Evolutionary conservation across 75 land plant species (phyloP).

Genomic region (Sequoiadendron giganteum): DNA sequence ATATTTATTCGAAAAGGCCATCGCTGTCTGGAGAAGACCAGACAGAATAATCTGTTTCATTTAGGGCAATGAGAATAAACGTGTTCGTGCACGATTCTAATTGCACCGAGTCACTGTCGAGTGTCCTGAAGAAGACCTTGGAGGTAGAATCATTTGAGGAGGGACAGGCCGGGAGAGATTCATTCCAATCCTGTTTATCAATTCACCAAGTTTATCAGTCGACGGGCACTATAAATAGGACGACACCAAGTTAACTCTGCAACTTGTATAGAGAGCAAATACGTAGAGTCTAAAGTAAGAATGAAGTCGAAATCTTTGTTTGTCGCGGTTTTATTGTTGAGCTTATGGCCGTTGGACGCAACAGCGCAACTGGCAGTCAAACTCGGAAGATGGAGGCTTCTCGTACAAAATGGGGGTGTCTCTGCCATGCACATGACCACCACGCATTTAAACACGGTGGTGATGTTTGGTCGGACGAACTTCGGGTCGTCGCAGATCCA

Average conservation of each 20-base stretch:
- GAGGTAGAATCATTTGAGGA: not conserved
- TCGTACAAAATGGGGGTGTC: slow-evolving; percentile 58
- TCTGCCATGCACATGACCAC: slow-evolving; percentile 79
- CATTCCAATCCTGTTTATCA: not conserved
- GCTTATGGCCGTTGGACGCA: not conserved
- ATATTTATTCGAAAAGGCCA: not conserved
- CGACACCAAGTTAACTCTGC: not conserved
- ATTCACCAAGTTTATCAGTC: too few species aligned
- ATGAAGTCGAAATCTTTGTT: not conserved
- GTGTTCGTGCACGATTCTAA: not conserved
- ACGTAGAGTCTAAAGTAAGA: too few species aligned
- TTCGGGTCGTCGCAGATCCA: slow-evolving; percentile 56
- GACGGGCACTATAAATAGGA: too few species aligned
- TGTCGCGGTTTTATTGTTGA: not conserved
- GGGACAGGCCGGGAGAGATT: not conserved
- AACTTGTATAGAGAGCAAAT: too few species aligned
- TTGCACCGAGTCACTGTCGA: not conserved
- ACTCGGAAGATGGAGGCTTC: slow-evolving; percentile 53
- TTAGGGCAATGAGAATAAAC: too few species aligned
- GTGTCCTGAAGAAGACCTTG: too few species aligned
- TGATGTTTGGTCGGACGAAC: slow-evolving; percentile 76
- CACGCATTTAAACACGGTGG: slow-evolving; percentile 51
- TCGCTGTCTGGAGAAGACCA: too few species aligned
- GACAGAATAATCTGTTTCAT: too few species aligned
- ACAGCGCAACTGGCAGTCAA: not conserved